A percentile compares a stretch with the other conserved stretches of the same genome.
Evolutionary conservation across 805 yeast species (phyloP).

Genomic region (Hanseniaspora guilliermondii): DNA sequence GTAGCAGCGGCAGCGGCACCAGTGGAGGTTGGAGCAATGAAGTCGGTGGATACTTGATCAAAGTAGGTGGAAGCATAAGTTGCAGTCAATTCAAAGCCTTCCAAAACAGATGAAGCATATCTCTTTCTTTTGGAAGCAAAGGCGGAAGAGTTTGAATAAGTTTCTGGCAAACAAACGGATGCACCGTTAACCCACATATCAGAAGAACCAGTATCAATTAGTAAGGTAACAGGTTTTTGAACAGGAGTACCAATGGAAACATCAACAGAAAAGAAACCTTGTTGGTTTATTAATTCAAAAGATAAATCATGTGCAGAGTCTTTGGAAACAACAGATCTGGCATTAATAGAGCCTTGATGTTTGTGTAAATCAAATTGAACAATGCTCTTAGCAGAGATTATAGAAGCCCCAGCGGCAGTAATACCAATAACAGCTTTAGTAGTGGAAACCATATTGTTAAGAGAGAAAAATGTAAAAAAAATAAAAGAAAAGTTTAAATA

Average conservation of each 20-base stretch:
- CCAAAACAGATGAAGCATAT: conserved; percentile 7
- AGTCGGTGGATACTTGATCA: conserved; percentile 4
- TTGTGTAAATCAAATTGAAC: conserved; percentile 8
- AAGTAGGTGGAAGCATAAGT: conserved; percentile 11
- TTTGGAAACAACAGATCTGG: conserved; percentile 7
- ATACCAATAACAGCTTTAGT: not conserved
- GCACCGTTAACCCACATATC: conserved; percentile 54
- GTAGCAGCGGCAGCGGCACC: not conserved
- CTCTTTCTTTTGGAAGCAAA: not conserved
- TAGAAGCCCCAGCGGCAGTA: not conserved
- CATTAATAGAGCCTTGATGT: not conserved
- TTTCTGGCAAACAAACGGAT: conserved; percentile 30
- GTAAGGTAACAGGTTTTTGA: conserved; percentile 38
- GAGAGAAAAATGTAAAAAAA: not conserved
- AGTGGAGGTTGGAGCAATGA: not conserved
- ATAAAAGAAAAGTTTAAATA: no score
- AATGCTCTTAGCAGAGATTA: not conserved
- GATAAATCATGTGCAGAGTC: conserved; percentile 1
- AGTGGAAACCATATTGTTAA: conserved; percentile 1
- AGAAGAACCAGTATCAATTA: conserved; percentile 67
- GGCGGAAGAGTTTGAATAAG: conserved; percentile 6
- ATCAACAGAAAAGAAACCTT: conserved; percentile 35
- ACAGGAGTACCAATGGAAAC: conserved; percentile 45
- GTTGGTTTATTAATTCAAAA: conserved; percentile 30
- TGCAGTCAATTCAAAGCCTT: conserved; percentile 14